A percentile compares a stretch with the other conserved stretches of the same genome.
phyloP scores from a whole-genome alignment of 2,329 filamentous ascomycete species.

The Aspergillus latus region DNA sequence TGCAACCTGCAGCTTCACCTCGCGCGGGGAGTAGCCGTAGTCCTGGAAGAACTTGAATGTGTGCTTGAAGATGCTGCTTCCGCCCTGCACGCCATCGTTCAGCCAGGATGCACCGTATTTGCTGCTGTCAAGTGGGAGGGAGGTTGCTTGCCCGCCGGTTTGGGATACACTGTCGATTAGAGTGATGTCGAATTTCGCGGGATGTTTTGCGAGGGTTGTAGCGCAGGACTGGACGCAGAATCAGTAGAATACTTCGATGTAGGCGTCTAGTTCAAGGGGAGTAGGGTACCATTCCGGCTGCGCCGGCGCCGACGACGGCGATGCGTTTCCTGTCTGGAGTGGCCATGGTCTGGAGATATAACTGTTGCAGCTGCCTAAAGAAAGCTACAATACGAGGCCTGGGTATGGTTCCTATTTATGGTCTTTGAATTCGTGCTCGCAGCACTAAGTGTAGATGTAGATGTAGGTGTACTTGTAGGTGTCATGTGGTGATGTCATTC shows the following conservation, averaged over 20 bases:
- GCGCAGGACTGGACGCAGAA: slow-evolving; percentile 56
- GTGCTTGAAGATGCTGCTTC: slow-evolving; percentile 61
- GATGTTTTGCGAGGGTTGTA: slow-evolving; percentile 64
- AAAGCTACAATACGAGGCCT: background rate
- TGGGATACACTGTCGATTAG: slow-evolving; percentile 60
- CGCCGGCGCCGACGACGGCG: slow-evolving; percentile 62
- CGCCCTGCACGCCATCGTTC: slow-evolving; percentile 63
- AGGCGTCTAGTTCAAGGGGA: background rate
- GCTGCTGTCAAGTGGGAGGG: slow-evolving; percentile 56
- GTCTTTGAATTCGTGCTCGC: background rate
- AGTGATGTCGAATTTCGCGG: slow-evolving; percentile 65
- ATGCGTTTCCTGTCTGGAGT: slow-evolving; percentile 47
- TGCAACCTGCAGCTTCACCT: slow-evolving; percentile 59
- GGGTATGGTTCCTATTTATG: background rate
- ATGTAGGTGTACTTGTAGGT: background rate
- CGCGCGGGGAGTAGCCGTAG: slow-evolving; percentile 58
- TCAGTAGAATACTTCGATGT: too few species aligned
- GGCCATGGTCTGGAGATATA: background rate
- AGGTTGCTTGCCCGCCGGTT: slow-evolving; percentile 62
- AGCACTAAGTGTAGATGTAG: background rate
- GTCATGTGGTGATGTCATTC: slow-evolving; percentile 7
- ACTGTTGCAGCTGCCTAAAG: background rate
- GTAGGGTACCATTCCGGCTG: slow-evolving; percentile 57
- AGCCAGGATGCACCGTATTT: slow-evolving; percentile 60
- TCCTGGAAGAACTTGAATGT: slow-evolving; percentile 62